Percentiles rank a stretch among this genome's conserved stretches.
Conservation (phyloP, 2,329 filamentous ascomycete species). For the Botrytis aclada region DNA sequence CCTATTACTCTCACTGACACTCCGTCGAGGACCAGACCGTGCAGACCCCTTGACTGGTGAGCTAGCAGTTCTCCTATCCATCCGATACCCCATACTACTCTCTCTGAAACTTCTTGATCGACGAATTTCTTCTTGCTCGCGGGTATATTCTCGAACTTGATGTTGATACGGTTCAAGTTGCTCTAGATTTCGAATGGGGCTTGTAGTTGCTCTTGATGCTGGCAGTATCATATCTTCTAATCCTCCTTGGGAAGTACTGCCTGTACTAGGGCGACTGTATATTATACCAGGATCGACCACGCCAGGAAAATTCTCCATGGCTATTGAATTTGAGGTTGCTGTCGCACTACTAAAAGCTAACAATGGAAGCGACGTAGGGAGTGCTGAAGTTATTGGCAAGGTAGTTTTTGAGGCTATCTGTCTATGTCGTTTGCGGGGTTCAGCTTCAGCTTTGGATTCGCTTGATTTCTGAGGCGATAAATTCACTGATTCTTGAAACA, state of each 20-base stretch:
- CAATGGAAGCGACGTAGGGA: constrained; percentile 45
- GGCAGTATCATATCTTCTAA: constrained; percentile 33
- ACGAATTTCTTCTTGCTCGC: constrained; percentile 36
- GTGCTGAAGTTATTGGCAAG: constrained; percentile 22
- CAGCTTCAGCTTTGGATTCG: constrained; percentile 17
- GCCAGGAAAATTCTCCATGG: constrained; percentile 45
- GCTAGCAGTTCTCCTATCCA: constrained; percentile 33
- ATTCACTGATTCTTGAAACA: constrained; percentile 49
- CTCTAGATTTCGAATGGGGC: constrained; percentile 26
- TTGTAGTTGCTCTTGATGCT: constrained; percentile 31
- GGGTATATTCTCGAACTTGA: constrained; percentile 34
- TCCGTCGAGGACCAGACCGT: constrained; percentile 33
- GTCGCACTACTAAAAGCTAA: constrained; percentile 42
- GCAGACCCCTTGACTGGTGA: constrained; percentile 35
- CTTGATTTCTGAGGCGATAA: constrained; percentile 22
- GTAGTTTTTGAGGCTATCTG: constrained; percentile 46
- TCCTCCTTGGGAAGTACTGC: constrained; percentile 24
- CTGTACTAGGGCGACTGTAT: constrained; percentile 45
- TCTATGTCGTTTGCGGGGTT: constrained; percentile 43
- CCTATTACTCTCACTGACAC: constrained; percentile 34
- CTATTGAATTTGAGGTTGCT: constrained; percentile 50
- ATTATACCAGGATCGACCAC: constrained; percentile 60
- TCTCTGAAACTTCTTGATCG: constrained; percentile 31
- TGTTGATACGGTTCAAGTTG: constrained; percentile 37
- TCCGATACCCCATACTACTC: constrained; percentile 24